A percentile compares a stretch with the other conserved stretches of the same genome.
These are phyloP conservation scores for Aspergillus tanneri DNA, from an alignment of 2,329 filamentous ascomycete species.

Conservation along the genomic window DNA sequence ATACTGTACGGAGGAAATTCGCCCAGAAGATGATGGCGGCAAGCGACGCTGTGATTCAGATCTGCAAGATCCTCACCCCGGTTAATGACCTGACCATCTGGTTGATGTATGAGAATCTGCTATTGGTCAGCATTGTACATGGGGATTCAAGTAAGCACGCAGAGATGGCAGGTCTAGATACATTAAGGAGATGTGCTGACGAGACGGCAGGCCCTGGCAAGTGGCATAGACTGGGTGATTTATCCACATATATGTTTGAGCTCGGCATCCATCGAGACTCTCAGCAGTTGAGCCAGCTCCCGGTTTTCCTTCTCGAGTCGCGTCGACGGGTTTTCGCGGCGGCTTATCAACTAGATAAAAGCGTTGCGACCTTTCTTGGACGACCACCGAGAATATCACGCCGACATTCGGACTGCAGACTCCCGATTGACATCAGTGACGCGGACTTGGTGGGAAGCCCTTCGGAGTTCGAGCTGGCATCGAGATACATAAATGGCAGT, in stretches of 20 bases:
- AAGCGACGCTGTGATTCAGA: slow-evolving; percentile 38
- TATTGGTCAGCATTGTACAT: slow-evolving; percentile 37
- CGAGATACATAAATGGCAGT: slow-evolving; percentile 16
- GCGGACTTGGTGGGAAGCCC: slow-evolving; percentile 13
- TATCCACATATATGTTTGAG: slow-evolving; percentile 29
- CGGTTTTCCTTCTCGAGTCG: slow-evolving; percentile 24
- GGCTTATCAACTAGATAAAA: slow-evolving; percentile 31
- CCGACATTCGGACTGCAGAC: slow-evolving; percentile 24
- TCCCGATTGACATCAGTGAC: slow-evolving; percentile 28
- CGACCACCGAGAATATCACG: slow-evolving; percentile 26
- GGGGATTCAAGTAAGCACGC: slow-evolving; percentile 36
- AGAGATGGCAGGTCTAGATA: neutral
- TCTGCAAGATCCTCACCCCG: slow-evolving; percentile 40
- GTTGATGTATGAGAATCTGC: slow-evolving; percentile 35
- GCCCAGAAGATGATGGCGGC: slow-evolving; percentile 29
- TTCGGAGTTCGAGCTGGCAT: slow-evolving; percentile 8
- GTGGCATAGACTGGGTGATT: slow-evolving; percentile 29
- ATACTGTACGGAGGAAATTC: slow-evolving; percentile 18
- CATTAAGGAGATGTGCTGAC: slow-evolving; percentile 7
- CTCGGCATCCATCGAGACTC: slow-evolving; percentile 28
- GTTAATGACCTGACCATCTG: slow-evolving; percentile 40
- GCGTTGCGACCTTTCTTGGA: slow-evolving; percentile 29
- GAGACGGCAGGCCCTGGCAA: slow-evolving; percentile 19
- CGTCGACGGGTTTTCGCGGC: slow-evolving; percentile 28
- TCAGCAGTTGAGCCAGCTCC: slow-evolving; percentile 13